Evolutionary conservation across 2,329 filamentous ascomycete genomes (phyloP), one percentile per base, ranked within the genome.

Genomic region (Clathrospora elynae): DNA sequence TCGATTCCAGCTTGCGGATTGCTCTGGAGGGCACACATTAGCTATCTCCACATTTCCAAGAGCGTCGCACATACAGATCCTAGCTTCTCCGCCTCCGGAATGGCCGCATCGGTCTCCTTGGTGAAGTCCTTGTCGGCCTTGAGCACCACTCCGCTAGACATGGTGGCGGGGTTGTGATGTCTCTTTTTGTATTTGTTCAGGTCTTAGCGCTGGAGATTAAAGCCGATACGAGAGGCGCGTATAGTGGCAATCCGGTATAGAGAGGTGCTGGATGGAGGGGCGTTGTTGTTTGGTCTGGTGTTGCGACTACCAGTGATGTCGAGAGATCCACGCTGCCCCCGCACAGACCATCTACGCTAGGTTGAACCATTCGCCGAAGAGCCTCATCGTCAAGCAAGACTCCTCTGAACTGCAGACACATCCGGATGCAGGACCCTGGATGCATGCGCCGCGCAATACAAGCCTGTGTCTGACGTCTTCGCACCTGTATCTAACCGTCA

Each of bases 61-160:
- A n/a, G 18, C 39, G 11, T 16, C n/a, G 6, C 5, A 45, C 70
- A 55, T 74, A 93, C 91, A 81, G 91, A 86, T 59, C 91, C 90
- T 61, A 96, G 83, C 76, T 87, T 80, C 79, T 97, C 85, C 46
- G 90, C 90, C 75, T 96, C 90, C 35, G 90, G 88, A 60, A 99
- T 85, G 74, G 89, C 83, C 75, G 87, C 84, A 79, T 97, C 91
- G 66, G 89, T 90, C 75, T 97, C 91, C 77, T 96, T 95, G 68
- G 88, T 87, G 83, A 88, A 96, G 84, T 99, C 93, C 86, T 95
- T 96, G 80, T 99, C 93, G 67, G 92, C 89, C 83, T 95, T 95
- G 73, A 93, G 71, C 61, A 84, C 75, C 66, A 81, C 75, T 73
- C 84, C 84, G 75, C 90, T 88, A 66, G 90, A 87, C 90, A 95